Conservation (phyloP, 1,284 basidiomycete genomes). For the Mycena sp. region DNA sequence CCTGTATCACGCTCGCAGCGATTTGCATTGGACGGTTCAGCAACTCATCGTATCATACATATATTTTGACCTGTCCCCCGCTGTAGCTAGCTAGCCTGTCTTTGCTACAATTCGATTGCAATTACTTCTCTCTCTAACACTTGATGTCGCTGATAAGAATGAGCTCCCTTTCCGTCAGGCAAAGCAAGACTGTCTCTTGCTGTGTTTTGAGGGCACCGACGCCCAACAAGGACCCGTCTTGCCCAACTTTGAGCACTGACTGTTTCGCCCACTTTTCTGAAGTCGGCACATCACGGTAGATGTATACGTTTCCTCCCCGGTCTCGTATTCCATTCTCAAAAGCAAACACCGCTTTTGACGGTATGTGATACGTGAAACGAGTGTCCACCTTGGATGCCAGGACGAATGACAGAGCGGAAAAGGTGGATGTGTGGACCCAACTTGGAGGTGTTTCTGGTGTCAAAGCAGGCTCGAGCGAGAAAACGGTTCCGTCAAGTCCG, state of each 20-base stretch:
- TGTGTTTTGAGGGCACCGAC: constrained; percentile 61
- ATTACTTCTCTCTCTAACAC: constrained; percentile 6
- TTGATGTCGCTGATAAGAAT: constrained; percentile 65
- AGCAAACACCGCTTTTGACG: constrained; percentile 68
- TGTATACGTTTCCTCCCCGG: constrained; percentile 83
- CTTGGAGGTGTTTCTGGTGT: constrained; percentile 38
- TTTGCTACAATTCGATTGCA: constrained; percentile 9
- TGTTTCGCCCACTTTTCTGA: constrained; percentile 76
- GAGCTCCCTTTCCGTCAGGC: constrained; percentile 82
- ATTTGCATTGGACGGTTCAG: constrained; percentile 23
- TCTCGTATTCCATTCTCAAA: constrained; percentile 79
- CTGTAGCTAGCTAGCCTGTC: constrained; percentile 9
- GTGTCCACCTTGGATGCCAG: constrained; percentile 93
- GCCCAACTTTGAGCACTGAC: constrained; percentile 78
- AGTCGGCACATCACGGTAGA: constrained; percentile 71
- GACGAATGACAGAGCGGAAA: constrained; percentile 92
- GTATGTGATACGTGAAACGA: constrained; percentile 81
- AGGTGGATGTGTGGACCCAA: constrained; percentile 86
- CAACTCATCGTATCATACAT: constrained; percentile 20
- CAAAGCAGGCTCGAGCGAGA: constrained; percentile 52
- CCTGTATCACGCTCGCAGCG: constrained; percentile 17
- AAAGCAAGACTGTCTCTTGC: constrained; percentile 60
- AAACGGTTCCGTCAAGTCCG: constrained; percentile 86
- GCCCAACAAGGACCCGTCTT: constrained; percentile 78
- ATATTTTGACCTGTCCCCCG: not conserved